Evolutionary conservation across 768 basidiomycete species (phyloP).

Genomic region (Leccinum subgranulosum): DNA sequence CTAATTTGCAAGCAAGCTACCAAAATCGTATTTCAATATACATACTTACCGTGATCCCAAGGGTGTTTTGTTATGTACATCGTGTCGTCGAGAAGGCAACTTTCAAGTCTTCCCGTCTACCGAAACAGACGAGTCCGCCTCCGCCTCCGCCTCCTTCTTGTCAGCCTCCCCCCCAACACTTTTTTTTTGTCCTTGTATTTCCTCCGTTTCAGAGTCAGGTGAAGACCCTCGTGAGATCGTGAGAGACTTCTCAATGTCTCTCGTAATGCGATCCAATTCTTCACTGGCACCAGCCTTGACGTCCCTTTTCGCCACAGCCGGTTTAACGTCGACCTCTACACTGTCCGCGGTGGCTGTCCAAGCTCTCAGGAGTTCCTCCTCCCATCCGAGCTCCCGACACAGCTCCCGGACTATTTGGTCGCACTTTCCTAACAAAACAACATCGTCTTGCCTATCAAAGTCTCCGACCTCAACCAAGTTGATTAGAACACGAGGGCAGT

Average conservation of each 20-base stretch:
- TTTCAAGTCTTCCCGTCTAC: constrained; percentile 8
- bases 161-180: neutral
- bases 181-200: neutral
- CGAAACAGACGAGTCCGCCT: neutral
- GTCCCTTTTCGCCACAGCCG: constrained; percentile 3
- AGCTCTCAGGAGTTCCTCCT: constrained; percentile 49
- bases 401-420: constrained; percentile 64
- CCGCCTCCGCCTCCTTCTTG: neutral
- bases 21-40: neutral
- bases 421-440: constrained; percentile 66
- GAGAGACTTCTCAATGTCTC: constrained; percentile 20
- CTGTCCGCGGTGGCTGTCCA: constrained; percentile 52
- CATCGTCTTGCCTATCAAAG: constrained; percentile 55
- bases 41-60: neutral
- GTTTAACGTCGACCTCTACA: constrained; percentile 16
- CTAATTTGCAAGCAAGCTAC: neutral
- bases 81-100: neutral
- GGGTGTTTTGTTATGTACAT: neutral
- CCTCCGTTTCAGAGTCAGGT: neutral
- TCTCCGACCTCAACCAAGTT: constrained; percentile 82
- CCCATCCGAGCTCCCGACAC: constrained; percentile 72
- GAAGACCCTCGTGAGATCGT: constrained; percentile 11
- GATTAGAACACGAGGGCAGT: constrained; percentile 82
- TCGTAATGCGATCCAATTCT: constrained; percentile 28
- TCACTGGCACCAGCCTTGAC: constrained; percentile 11